phyloP scores from a whole-genome alignment of 345 rosid genomes.

The Rhodamnia rubescens region DNA sequence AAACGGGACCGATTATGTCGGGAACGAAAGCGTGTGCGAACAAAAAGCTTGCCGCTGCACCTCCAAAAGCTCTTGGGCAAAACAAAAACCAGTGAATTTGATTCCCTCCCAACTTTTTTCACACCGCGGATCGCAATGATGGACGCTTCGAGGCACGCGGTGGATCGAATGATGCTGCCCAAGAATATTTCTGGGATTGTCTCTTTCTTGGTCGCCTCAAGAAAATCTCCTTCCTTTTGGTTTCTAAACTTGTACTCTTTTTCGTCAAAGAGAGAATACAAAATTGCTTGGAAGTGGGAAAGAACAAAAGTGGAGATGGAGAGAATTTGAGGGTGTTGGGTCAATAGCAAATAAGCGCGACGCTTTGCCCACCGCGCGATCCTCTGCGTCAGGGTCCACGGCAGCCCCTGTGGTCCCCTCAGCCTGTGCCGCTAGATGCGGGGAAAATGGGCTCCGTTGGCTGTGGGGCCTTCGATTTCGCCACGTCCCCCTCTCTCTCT shows the following conservation, averaged over 20 bases:
- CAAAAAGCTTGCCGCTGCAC: neutral
- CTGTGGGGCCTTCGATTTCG: neutral
- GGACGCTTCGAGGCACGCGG: neutral
- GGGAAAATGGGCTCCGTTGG: neutral
- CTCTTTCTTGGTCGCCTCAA: neutral
- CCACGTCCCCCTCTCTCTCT: neutral
- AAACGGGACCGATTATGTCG: neutral
- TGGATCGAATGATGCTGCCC: neutral
- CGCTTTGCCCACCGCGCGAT: constrained; percentile 13
- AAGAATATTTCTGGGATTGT: neutral
- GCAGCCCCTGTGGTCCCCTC: neutral
- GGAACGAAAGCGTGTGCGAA: neutral
- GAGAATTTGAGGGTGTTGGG: constrained; percentile 5
- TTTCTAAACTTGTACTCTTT: neutral
- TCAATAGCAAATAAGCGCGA: constrained; percentile 10
- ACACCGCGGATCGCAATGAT: neutral
- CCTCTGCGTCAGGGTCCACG: neutral
- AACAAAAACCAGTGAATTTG: neutral
- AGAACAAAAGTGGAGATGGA: constrained; percentile 2
- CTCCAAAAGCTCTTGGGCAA: neutral
- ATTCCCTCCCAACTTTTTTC: neutral
- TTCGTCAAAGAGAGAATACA: neutral
- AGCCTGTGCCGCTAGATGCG: neutral
- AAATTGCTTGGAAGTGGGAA: neutral
- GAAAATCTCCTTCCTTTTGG: neutral